Conservation (phyloP, 176 grass and related monocot genomes). For the Carex kokanica region DNA sequence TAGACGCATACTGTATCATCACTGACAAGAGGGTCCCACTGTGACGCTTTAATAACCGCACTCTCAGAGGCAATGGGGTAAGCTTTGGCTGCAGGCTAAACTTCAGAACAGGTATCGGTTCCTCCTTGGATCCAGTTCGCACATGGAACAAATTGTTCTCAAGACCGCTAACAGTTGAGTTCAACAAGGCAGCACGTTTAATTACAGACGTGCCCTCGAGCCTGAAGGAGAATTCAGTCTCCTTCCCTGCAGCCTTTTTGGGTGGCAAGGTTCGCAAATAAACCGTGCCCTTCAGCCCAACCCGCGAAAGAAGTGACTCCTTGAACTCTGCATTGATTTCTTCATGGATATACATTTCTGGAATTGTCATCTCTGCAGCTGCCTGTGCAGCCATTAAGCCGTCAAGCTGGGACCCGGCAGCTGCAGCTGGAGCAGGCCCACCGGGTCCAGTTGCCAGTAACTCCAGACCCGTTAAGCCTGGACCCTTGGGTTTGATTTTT, state of each 20-base stretch:
- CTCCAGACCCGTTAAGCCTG: conserved; percentile 74
- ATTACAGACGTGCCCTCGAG: conserved; percentile 81
- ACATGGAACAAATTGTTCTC: conserved; percentile 78
- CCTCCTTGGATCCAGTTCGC: conserved; percentile 64
- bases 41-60: conserved; percentile 85
- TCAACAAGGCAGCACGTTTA: conserved; percentile 80
- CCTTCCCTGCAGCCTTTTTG: conserved; percentile 72
- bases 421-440: conserved; percentile 36
- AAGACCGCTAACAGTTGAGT: conserved; percentile 60
- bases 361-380: conserved; percentile 63
- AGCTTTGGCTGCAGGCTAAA: conserved; percentile 80
- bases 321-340: conserved; percentile 91
- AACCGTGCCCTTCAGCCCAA: conserved; percentile 83
- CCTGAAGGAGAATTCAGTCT: conserved; percentile 90
- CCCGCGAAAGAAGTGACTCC: conserved; percentile 73
- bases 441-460: conserved; percentile 46
- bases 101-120: conserved; percentile 74
- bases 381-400: conserved; percentile 63
- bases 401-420: conserved; percentile 45
- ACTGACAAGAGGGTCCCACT: conserved; percentile 72
- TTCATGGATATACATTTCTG: conserved; percentile 74
- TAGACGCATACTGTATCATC: conserved; percentile 88
- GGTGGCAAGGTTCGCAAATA: conserved; percentile 67
- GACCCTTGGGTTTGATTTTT: conserved; percentile 60
- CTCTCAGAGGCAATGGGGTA: conserved; percentile 70